A percentile compares a stretch with the other conserved stretches of the same genome.
These are phyloP conservation scores for Glycyrrhiza uralensis DNA, from an alignment of 306 rosid species.

Conservation along the genomic window DNA sequence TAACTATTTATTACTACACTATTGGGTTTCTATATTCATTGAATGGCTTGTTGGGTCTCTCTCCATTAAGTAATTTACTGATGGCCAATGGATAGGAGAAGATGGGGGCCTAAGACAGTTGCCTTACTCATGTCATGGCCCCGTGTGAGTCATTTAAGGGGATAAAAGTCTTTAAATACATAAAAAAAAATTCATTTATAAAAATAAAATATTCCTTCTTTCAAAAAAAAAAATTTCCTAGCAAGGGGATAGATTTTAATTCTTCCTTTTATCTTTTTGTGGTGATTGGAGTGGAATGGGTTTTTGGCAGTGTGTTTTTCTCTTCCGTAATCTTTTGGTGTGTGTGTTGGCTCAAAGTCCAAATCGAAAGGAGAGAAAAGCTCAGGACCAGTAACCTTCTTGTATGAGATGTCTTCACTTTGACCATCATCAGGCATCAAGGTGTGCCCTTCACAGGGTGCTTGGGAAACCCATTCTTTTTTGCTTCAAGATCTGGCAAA, in stretches of 20 bases:
- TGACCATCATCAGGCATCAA: constrained; percentile 18
- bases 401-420: constrained; percentile 29
- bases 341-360: neutral
- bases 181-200: too few species aligned
- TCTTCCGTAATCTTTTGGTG: neutral
- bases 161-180: too few species aligned
- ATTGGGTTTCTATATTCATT: too few species aligned
- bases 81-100: too few species aligned
- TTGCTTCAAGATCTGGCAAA: constrained; percentile 12
- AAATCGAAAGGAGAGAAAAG: constrained; percentile 21
- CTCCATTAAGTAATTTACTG: too few species aligned
- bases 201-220: too few species aligned
- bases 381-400: constrained; percentile 3
- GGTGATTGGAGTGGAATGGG: neutral
- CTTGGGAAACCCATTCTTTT: neutral
- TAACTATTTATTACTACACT: too few species aligned
- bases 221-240: too few species aligned
- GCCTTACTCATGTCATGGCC: too few species aligned
- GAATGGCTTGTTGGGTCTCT: too few species aligned
- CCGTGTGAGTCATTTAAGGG: too few species aligned
- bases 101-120: too few species aligned
- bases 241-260: neutral
- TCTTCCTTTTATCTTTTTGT: neutral
- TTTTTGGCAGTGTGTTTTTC: neutral
- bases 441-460: constrained; percentile 8